phyloP scores from a whole-genome alignment of 139 green algal species.

The Closterium sp. region DNA sequence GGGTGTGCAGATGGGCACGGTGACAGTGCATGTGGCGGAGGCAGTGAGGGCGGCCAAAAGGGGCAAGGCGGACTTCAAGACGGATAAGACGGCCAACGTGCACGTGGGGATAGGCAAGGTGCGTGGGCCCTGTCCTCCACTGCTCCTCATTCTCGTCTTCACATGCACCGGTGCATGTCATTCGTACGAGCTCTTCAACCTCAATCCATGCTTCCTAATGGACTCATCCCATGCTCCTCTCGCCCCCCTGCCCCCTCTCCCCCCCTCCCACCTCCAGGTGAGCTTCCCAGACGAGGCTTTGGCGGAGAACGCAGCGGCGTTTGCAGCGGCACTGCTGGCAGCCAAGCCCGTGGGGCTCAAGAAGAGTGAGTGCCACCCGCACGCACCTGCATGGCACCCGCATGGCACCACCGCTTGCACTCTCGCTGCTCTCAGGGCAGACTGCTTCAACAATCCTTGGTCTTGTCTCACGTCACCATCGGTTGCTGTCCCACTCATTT shows the following conservation, averaged over 20 bases:
- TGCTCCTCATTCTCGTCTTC: neutral
- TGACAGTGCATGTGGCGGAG: constrained; percentile 68
- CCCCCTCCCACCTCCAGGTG: neutral
- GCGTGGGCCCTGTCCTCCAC: neutral
- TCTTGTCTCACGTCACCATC: neutral
- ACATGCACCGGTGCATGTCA: too few species aligned
- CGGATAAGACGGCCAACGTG: constrained; percentile 72
- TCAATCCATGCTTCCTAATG: neutral
- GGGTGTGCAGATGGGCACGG: constrained; percentile 62
- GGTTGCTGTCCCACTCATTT: neutral
- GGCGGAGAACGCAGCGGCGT: constrained; percentile 33
- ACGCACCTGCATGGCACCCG: neutral
- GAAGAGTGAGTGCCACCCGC: constrained; percentile 36
- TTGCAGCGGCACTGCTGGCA: constrained; percentile 36
- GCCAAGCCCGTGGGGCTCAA: constrained; percentile 47
- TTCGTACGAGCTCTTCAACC: too few species aligned
- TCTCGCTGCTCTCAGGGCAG: neutral
- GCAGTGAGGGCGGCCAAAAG: constrained; percentile 70
- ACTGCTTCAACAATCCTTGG: neutral
- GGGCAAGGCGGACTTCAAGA: constrained; percentile 79
- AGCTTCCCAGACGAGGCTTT: constrained; percentile 42
- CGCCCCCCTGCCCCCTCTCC: neutral
- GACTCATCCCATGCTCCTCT: neutral
- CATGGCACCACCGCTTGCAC: neutral
- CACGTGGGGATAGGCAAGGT: constrained; percentile 58